Evolutionary conservation across 345 rosid genomes (phyloP).

Genomic region (Gossypium bickii): DNA sequence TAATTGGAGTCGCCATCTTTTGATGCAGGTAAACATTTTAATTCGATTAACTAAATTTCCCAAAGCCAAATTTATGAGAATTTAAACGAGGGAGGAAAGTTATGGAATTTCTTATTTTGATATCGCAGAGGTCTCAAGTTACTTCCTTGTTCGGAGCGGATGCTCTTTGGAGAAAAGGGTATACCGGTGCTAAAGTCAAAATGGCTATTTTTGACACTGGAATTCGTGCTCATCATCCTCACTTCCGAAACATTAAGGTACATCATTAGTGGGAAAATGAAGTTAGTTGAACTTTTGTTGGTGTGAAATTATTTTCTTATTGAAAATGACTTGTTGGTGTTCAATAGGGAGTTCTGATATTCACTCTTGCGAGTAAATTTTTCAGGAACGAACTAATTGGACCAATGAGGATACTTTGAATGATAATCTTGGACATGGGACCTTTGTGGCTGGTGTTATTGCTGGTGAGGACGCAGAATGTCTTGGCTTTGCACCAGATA

Average conservation of each 20-base stretch:
- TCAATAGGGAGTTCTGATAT: conserved; percentile 16
- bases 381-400: conserved; percentile 97
- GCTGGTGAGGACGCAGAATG: conserved; percentile 87
- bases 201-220: conserved; percentile 99
- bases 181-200: conserved; percentile 86
- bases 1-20: conserved; percentile 70
- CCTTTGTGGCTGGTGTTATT: conserved; percentile 97
- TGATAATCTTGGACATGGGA: conserved; percentile 99
- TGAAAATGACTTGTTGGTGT: neutral
- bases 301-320: neutral
- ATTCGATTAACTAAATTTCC: neutral
- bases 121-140: conserved; percentile 70
- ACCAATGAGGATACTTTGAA: conserved; percentile 92
- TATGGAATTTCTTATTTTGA: conserved; percentile 2
- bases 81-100: neutral
- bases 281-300: neutral
- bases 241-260: conserved; percentile 95
- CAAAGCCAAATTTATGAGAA: neutral
- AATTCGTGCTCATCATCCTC: conserved; percentile 85
- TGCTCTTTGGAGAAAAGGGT: conserved; percentile 83
- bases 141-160: conserved; percentile 97
- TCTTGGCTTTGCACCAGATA: conserved; percentile 95
- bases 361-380: conserved; percentile 23
- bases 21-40: conserved; percentile 47
- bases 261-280: neutral